These are phyloP conservation scores for Thymus quinquecostatus DNA, from an alignment of 257 asterid species.

Conservation along the genomic window DNA sequence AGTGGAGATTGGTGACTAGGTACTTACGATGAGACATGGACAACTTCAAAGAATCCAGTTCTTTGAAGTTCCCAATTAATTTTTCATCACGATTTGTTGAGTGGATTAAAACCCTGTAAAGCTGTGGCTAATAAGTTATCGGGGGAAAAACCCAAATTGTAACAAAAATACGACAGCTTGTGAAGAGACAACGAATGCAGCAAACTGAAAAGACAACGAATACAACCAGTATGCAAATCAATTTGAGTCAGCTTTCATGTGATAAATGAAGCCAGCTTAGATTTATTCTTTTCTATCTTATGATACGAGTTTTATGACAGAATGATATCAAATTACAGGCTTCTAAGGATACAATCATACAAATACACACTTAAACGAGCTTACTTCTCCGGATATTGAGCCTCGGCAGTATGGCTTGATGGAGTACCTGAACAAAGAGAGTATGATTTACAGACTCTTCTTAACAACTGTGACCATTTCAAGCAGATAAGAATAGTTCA, in stretches of 20 bases:
- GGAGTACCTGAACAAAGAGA: conserved; percentile 53
- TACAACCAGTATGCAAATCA: background rate
- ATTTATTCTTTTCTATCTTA: conserved; percentile 13
- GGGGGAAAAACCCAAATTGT: background rate
- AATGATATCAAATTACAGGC: conserved; percentile 12
- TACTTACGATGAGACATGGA: conserved; percentile 40
- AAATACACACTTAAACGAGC: conserved; percentile 34
- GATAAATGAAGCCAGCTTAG: conserved; percentile 19
- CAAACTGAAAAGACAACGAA: background rate
- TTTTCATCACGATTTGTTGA: conserved; percentile 35
- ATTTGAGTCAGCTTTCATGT: conserved; percentile 7
- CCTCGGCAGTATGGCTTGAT: conserved; percentile 45
- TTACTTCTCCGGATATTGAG: conserved; percentile 56
- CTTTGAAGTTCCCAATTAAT: conserved; percentile 40
- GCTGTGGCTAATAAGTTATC: conserved; percentile 33
- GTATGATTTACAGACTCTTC: conserved; percentile 26
- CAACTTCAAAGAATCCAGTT: conserved; percentile 39
- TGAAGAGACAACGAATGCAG: conserved; percentile 32
- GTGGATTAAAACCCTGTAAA: conserved; percentile 41
- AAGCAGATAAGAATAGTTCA: conserved; percentile 27
- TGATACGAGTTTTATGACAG: conserved; percentile 1
- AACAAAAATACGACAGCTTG: conserved; percentile 18
- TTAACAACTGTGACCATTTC: conserved; percentile 28
- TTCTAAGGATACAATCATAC: conserved; percentile 11
- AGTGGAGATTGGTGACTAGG: conserved; percentile 30